A percentile compares a stretch with the other conserved stretches of the same genome.
phyloP scores from a whole-genome alignment of 805 yeast genomes.

The Phaffomyces antillensis region DNA sequence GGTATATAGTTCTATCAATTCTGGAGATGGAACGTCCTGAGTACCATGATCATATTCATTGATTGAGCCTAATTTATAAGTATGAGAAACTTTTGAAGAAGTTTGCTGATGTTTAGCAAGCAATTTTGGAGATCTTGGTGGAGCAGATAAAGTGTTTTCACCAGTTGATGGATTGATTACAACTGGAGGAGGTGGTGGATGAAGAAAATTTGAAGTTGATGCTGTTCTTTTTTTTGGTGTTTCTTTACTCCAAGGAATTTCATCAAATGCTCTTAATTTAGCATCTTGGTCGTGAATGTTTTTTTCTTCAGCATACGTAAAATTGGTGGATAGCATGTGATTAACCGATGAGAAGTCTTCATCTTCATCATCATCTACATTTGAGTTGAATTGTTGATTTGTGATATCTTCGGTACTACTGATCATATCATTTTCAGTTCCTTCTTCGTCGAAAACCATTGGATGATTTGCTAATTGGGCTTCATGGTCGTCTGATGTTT shows the following conservation, averaged over 20 bases:
- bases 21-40: slow-evolving; percentile 59
- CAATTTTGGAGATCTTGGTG: slow-evolving; percentile 8
- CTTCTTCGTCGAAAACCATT: slow-evolving; percentile 1
- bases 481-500: background rate
- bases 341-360: slow-evolving; percentile 18
- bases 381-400: background rate
- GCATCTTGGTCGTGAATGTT: slow-evolving; percentile 60
- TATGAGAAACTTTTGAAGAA: slow-evolving; percentile 13
- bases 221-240: slow-evolving; percentile 31
- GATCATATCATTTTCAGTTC: background rate
- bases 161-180: slow-evolving; percentile 15
- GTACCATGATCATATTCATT: slow-evolving; percentile 43
- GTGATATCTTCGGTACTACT: background rate
- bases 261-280: slow-evolving; percentile 51
- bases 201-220: slow-evolving; percentile 28
- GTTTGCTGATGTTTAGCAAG: background rate
- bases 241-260: slow-evolving; percentile 10
- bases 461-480: background rate
- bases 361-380: slow-evolving; percentile 9
- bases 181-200: slow-evolving; percentile 34
- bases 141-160: slow-evolving; percentile 20
- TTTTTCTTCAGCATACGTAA: slow-evolving; percentile 58
- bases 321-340: slow-evolving; percentile 40
- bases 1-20: slow-evolving; percentile 53
- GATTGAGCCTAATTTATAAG: slow-evolving; percentile 39